These are phyloP conservation scores for Colletotrichum tofieldiae DNA, from an alignment of 2,329 filamentous ascomycete species.

Conservation along the genomic window DNA sequence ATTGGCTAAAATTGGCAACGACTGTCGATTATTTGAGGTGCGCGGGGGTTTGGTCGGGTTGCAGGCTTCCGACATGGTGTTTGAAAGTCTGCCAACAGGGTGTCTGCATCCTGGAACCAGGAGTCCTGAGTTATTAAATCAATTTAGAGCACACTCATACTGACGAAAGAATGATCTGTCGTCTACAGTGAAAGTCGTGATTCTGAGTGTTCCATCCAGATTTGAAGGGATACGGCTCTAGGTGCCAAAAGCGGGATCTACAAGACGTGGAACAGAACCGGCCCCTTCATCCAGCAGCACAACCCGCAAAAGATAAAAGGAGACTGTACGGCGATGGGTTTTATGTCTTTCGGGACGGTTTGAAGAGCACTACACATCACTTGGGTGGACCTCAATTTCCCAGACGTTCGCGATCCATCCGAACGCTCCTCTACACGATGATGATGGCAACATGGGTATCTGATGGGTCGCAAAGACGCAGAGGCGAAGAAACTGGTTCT, in stretches of 20 bases:
- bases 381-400: neutral
- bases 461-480: neutral
- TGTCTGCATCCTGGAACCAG: neutral
- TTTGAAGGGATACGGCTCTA: too few species aligned
- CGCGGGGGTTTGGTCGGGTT: neutral
- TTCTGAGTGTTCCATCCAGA: too few species aligned
- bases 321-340: too few species aligned
- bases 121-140: too few species aligned
- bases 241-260: too few species aligned
- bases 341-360: fast-evolving
- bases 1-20: neutral
- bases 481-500: neutral
- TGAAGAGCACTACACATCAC: neutral
- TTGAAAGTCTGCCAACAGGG: neutral
- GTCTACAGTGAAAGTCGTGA: neutral
- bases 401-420: neutral
- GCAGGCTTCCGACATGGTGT: neutral
- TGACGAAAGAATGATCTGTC: too few species aligned
- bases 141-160: neutral
- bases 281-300: too few species aligned
- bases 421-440: neutral
- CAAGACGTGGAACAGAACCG: too few species aligned
- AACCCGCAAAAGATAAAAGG: too few species aligned
- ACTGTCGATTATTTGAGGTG: neutral
- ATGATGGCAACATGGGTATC: neutral